Evolutionary conservation across 2,329 filamentous ascomycete species (phyloP), one percentile per base, ranked within the genome.

Genomic region (Mycogone perniciosa): DNA sequence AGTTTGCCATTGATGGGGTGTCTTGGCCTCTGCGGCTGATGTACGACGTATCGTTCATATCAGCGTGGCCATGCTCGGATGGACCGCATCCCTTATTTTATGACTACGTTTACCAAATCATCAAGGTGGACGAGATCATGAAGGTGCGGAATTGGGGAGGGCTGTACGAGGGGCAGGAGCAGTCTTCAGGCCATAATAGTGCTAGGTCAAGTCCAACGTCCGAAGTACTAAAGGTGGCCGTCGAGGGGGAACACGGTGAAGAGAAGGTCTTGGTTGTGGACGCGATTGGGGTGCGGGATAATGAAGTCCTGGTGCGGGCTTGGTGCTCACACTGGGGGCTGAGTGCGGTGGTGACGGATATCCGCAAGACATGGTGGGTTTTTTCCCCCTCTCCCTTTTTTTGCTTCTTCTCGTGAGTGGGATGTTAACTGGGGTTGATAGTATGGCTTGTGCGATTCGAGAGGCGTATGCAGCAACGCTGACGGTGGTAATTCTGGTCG

Each of bases 241-340:
- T 50, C 42, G 51, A 59, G 27, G 54, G 59, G 11, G 54, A 73
- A 10, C 70, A 75, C 13, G 80, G 84, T 49, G 71, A 80, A 29
- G 84, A 86, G 57, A 79, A 79, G 58, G 85, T 90, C 4, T 71
- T 90, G 7, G 82, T 85, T 4, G 76, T 89, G 10, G 84, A 89
- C 67, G 84, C 85, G 0, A 83, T 87, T 63, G 86, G 86, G 1
- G 84, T 86, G 26, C 73, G 74, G 44, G 86, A 89, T 65, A 89
- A 89, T 57, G 86, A 89, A 66, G 86, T 89, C 4, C 76, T 90
- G 59, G 86, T 84, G 1, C 73, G 86, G 55, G 85, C 86, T 6
- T 90, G 86, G 86, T 89, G 86, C 64, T 79, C 84, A 50, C 84
- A 88, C 60, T 88, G 85, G 79, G 86, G 86, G 2, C 67, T 88